Base-by-base conservation (phyloP, 169 alveolate genomes). In the Plasmodium blacklocki region DNA sequence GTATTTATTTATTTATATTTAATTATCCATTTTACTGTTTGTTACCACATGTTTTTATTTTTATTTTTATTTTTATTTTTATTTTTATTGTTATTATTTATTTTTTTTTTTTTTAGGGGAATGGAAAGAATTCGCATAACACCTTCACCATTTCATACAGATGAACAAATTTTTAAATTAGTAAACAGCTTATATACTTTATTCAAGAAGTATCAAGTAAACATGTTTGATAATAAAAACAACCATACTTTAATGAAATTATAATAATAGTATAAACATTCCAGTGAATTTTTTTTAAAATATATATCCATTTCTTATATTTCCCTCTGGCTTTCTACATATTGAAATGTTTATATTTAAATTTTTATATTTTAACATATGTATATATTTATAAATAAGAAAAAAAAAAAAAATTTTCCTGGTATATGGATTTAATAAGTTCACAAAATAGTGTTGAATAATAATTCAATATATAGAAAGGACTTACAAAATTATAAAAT, bases 101-200 rank as follows among this genome's bases (percentile, higher is more conserved):
- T 5, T 68, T 67, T 54, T 23, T 54, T 54, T 73, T 18, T 71
- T 71, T 47, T 64, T 64, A 73, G 92, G 56, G 97, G 97, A 23
- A 71, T 96, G 52, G 98, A 96, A 89, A 88, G 95, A 11, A 88
- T 96, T 26, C 90, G 98, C 72, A 73, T 95, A 62, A 94, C 97
- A 18, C 98, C 98, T 21, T 93, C 96, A 32, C 98, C 98, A 14
- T 74, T 90, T 29, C 98, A 96, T 88, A 88, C 95, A 14, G 93
- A 85, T 54, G 95, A 95, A 19, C 96, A 93, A 88, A 87, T 95
- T 68, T 94, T 88, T 14, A 89, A 93, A 14, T 89, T 96, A 49
- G 95, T 93, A 14, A 71, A 70, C 15, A 83, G 91, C 52, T 47
- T 83, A 21, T 83, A 83, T 54, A 15, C 21, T 49, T 60, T 83